These are phyloP conservation scores for Ustilago crameri DNA, from an alignment of 1,284 basidiomycete genomes.

Conservation along the genomic window DNA sequence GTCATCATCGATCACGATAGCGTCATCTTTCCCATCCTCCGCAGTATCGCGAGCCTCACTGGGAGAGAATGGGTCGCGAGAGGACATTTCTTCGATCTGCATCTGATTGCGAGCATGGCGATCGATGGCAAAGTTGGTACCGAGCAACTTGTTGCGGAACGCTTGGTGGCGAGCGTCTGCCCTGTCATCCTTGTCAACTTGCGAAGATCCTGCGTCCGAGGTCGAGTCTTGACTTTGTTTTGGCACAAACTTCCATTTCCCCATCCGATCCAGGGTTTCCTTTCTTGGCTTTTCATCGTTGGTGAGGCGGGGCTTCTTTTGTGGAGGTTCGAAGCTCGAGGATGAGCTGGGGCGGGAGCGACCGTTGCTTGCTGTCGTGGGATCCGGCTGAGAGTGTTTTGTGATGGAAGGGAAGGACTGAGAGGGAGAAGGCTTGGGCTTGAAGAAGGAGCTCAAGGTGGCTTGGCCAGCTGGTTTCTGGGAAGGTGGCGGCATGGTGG, in stretches of 20 bases:
- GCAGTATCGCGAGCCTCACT: not conserved
- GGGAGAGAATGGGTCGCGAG: slow-evolving; percentile 13
- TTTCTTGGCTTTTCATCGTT: slow-evolving; percentile 25
- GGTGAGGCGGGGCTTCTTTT: slow-evolving; percentile 18
- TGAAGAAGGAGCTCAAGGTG: slow-evolving; percentile 56
- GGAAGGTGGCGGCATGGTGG: slow-evolving; percentile 25
- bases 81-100: slow-evolving; percentile 33
- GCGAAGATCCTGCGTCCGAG: not conserved
- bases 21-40: slow-evolving; percentile 4
- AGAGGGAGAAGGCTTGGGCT: slow-evolving; percentile 25
- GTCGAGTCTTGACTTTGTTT: not conserved
- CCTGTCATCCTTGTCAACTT: slow-evolving; percentile 4
- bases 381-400: slow-evolving; percentile 40
- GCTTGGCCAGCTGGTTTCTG: slow-evolving; percentile 25
- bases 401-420: slow-evolving; percentile 3
- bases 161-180: slow-evolving; percentile 19
- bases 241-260: slow-evolving; percentile 29
- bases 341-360: slow-evolving; percentile 5
- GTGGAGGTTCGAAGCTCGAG: slow-evolving; percentile 23
- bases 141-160: slow-evolving; percentile 36
- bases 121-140: slow-evolving; percentile 34
- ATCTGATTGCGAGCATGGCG: slow-evolving; percentile 33
- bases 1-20: slow-evolving; percentile 16
- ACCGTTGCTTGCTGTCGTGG: slow-evolving; percentile 5
- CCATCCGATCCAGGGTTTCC: slow-evolving; percentile 39